Conservation (phyloP, 1,284 basidiomycete genomes). For the Schizophyllum amplum region DNA sequence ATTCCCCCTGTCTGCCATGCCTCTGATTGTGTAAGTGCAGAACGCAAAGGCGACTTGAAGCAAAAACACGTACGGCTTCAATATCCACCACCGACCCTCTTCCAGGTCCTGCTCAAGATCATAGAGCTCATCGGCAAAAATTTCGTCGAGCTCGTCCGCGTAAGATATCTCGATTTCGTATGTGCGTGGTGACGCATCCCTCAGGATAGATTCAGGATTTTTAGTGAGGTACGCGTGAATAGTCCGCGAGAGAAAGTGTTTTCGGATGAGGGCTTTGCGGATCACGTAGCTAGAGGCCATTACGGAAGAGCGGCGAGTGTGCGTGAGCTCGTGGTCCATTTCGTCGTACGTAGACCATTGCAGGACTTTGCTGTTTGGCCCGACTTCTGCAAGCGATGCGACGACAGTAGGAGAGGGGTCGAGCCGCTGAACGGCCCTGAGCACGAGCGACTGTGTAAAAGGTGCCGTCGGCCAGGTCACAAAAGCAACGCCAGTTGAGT, state of each 20-base stretch:
- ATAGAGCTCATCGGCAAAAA: slow-evolving; percentile 91
- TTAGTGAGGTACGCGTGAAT: slow-evolving; percentile 74
- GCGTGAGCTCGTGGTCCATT: slow-evolving; percentile 70
- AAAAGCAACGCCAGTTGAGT: slow-evolving; percentile 27
- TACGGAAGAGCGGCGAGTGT: slow-evolving; percentile 35
- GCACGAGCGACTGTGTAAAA: slow-evolving; percentile 65
- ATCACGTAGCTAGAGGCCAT: slow-evolving; percentile 86
- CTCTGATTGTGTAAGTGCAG: slow-evolving; percentile 26
- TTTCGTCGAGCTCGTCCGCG: slow-evolving; percentile 92
- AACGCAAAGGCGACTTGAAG: background rate
- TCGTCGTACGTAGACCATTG: slow-evolving; percentile 83
- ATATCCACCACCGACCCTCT: slow-evolving; percentile 72
- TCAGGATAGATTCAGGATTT: slow-evolving; percentile 48
- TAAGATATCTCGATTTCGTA: slow-evolving; percentile 89
- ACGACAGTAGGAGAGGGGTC: slow-evolving; percentile 23
- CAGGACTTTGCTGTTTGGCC: slow-evolving; percentile 30
- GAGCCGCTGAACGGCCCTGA: slow-evolving; percentile 44
- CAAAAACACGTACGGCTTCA: slow-evolving; percentile 65
- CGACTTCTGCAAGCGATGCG: slow-evolving; percentile 13
- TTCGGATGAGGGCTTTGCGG: slow-evolving; percentile 90
- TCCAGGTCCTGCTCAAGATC: slow-evolving; percentile 69
- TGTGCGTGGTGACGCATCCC: slow-evolving; percentile 61
- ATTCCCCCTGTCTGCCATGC: slow-evolving; percentile 94
- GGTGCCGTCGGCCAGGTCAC: slow-evolving; percentile 76
- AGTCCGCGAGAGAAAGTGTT: slow-evolving; percentile 84